Conservation (phyloP, 192 early-diverging fungal genomes). For the Coemansia sp. region DNA sequence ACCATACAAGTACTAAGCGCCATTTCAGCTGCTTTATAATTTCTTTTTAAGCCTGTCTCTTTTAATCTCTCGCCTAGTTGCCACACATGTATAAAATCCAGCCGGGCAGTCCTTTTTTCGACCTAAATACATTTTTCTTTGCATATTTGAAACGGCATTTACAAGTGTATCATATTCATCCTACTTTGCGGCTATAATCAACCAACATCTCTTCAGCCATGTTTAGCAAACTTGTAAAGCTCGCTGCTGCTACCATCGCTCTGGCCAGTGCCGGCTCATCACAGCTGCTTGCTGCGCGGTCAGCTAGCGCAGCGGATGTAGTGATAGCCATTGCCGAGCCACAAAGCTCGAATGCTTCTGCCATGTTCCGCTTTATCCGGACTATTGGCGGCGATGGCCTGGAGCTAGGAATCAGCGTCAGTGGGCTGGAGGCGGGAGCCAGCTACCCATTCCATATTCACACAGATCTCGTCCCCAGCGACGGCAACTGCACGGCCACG, state of each 20-base stretch:
- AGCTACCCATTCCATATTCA: conserved; percentile 54
- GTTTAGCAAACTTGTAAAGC: conserved; percentile 3
- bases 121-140: no score
- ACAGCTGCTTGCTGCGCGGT: not conserved
- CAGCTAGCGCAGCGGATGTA: conserved; percentile 1
- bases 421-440: conserved; percentile 25
- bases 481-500: conserved; percentile 54
- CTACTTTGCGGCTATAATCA: no score
- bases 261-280: not conserved
- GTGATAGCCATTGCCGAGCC: conserved; percentile 16
- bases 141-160: no score
- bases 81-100: no score
- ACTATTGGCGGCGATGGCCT: conserved; percentile 16
- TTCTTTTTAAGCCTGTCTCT: no score
- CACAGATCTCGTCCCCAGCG: conserved; percentile 19
- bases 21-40: no score
- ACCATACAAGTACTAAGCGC: no score
- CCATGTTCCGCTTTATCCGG: conserved; percentile 24
- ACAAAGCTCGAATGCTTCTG: conserved; percentile 10
- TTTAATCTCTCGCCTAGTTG: no score
- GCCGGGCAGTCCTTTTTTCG: no score
- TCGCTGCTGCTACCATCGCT: conserved; percentile 20
- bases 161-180: no score
- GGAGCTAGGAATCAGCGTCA: conserved; percentile 24
- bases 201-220: not conserved